Base-by-base conservation (phyloP, 371 early-diverging fungal genomes). In the Mortierella sp. region DNA sequence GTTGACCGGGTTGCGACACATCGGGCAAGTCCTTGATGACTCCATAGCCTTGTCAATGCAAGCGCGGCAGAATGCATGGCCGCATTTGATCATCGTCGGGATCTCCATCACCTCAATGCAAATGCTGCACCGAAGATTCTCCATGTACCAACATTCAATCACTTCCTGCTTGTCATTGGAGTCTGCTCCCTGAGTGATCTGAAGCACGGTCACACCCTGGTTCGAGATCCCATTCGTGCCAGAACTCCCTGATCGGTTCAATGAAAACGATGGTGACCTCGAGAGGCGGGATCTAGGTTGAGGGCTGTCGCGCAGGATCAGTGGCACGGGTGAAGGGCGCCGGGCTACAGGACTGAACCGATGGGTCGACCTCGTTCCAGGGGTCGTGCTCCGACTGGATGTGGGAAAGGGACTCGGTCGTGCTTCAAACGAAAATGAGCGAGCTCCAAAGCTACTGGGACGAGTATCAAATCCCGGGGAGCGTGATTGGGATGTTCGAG, bases 41-140 rank as follows among this genome's bases (percentile, higher is more conserved):
- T 57, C 53, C 57, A 61, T 13, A 4, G 69, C 57, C 22, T 27
- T 39, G 10, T 37, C 40, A 16, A 68, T 68, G 37, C 69, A 68
- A 5, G 37, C 45, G 25, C 62, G 57, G 25, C 69, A 68, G 45
- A 62, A 68, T 27, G 56, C 60, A 51, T 68, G 69, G 10, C 69
- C 69, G 21, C 69, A 68, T 46, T 57, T 51, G 9, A 50, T 28
- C 56, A 68, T 61, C 10, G 69, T 68, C 17, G 69, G 69, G 2
- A 57, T 31, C 27, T 14, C 41, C 54, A 60, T 61, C 46, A 57
- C 52, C 8, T 69, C 69, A 46, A 69, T 51, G 34, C 69, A 69
- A 37, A 69, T 69, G 13, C 57, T 62, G 27, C 69, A 69, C 13
- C 51, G 50, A 24, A 69, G 63, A 34, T 61, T 24, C 25, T 62